Conservation (phyloP, 1,284 basidiomycete species). For the Fomitopsis pinicola region DNA sequence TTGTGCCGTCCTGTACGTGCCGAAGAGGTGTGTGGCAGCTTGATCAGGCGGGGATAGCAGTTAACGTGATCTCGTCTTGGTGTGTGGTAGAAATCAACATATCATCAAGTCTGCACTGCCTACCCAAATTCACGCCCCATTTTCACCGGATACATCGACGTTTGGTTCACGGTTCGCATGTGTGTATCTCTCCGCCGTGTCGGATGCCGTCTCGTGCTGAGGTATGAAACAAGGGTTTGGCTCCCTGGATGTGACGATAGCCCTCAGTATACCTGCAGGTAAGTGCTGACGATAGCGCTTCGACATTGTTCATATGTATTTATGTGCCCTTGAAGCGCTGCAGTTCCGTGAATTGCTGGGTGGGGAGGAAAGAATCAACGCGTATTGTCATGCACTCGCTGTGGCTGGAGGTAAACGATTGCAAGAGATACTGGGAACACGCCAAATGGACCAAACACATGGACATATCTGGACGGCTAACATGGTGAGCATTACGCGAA, state of each 20-base stretch:
- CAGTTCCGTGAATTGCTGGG: conserved; percentile 76
- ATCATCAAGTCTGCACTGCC: conserved; percentile 70
- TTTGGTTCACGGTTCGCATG: too few species aligned
- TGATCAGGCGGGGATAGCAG: too few species aligned
- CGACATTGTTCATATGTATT: not conserved
- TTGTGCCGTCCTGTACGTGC: conserved; percentile 72
- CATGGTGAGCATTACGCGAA: too few species aligned
- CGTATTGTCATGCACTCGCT: conserved; percentile 71
- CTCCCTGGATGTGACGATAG: not conserved
- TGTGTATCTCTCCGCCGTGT: too few species aligned
- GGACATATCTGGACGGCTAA: too few species aligned
- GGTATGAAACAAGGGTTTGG: too few species aligned
- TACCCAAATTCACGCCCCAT: conserved; percentile 29
- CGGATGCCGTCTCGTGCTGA: too few species aligned
- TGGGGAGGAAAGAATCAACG: conserved; percentile 75
- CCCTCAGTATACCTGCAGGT: too few species aligned
- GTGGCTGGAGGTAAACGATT: conserved; percentile 62
- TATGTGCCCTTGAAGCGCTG: conserved; percentile 36
- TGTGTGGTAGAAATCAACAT: conserved; percentile 61
- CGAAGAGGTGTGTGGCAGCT: conserved; percentile 45
- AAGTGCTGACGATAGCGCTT: too few species aligned
- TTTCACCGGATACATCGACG: too few species aligned
- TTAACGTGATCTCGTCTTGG: too few species aligned
- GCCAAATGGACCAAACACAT: conserved; percentile 40
- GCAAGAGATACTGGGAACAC: conserved; percentile 59